Percentiles rank a stretch among this genome's conserved stretches.
phyloP scores from a whole-genome alignment of 192 early-diverging fungal species.

The Paraglomus brasilianum region DNA sequence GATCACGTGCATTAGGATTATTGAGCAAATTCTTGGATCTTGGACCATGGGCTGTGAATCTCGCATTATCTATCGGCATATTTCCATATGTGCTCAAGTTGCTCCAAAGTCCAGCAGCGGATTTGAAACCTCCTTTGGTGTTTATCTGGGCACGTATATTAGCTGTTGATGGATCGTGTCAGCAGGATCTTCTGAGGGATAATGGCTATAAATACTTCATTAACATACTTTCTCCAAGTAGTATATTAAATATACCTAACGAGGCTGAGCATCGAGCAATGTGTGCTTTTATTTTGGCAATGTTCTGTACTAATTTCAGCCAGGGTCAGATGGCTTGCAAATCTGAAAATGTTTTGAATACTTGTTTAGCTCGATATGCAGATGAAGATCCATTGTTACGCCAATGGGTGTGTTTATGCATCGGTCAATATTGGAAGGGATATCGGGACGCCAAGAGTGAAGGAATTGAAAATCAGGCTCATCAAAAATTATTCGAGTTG shows the following conservation, averaged over 20 bases:
- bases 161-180: conserved; percentile 87
- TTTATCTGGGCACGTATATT: conserved; percentile 98
- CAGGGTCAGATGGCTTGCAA: conserved; percentile 85
- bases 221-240: conserved; percentile 77
- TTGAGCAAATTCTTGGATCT: conserved; percentile 90
- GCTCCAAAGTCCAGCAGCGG: conserved; percentile 86
- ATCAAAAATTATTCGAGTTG: conserved; percentile 58
- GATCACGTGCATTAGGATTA: conserved; percentile 86
- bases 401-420: conserved; percentile 88
- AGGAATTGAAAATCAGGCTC: conserved; percentile 61
- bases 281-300: conserved; percentile 90
- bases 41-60: conserved; percentile 91
- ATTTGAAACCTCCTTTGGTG: conserved; percentile 91
- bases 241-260: conserved; percentile 66
- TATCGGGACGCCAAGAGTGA: conserved; percentile 68
- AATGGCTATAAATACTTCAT: conserved; percentile 93
- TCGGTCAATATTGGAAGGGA: conserved; percentile 82
- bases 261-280: conserved; percentile 89
- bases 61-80: conserved; percentile 91
- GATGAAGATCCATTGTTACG: conserved; percentile 76
- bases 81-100: conserved; percentile 97
- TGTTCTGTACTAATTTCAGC: conserved; percentile 85
- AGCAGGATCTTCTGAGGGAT: conserved; percentile 88
- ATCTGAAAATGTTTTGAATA: conserved; percentile 62
- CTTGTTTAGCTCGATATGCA: conserved; percentile 62